A percentile compares a stretch with the other conserved stretches of the same genome.
These are phyloP conservation scores for Penicillium sp. DNA, from an alignment of 2,329 filamentous ascomycete species.

Conservation along the genomic window DNA sequence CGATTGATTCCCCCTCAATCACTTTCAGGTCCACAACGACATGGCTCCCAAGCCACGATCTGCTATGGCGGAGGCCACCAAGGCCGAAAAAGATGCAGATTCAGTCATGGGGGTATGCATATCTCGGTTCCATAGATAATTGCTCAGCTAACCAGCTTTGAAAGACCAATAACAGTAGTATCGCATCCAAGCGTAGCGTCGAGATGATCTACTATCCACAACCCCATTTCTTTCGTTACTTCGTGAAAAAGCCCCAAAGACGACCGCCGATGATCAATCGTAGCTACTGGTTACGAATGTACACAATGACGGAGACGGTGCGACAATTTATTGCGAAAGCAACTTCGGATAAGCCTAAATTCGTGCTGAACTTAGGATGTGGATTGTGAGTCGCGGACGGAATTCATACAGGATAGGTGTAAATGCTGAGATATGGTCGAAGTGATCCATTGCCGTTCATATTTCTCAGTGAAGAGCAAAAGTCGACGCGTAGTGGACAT, in stretches of 20 bases:
- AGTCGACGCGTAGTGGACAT: slow-evolving; percentile 50
- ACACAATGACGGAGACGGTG: slow-evolving; percentile 74
- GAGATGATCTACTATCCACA: slow-evolving; percentile 82
- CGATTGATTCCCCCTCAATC: slow-evolving; percentile 7
- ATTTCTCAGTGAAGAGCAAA: slow-evolving; percentile 66
- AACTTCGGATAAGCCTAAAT: slow-evolving; percentile 59
- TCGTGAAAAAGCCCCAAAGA: slow-evolving; percentile 79
- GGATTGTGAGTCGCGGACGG: slow-evolving; percentile 69
- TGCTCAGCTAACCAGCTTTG: not conserved
- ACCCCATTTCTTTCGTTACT: slow-evolving; percentile 82
- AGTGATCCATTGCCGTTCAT: slow-evolving; percentile 89
- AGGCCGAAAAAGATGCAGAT: slow-evolving; percentile 48
- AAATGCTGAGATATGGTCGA: slow-evolving; percentile 29
- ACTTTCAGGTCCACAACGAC: not conserved
- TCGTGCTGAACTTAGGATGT: slow-evolving; percentile 82
- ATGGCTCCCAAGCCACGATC: slow-evolving; percentile 19
- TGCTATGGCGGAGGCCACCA: slow-evolving; percentile 21
- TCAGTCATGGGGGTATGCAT: slow-evolving; percentile 54
- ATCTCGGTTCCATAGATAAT: no score
- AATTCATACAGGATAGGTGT: slow-evolving; percentile 4
- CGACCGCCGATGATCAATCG: slow-evolving; percentile 87
- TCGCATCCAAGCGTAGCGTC: slow-evolving; percentile 90
- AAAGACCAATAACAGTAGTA: slow-evolving; percentile 86
- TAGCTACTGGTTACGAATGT: slow-evolving; percentile 83
- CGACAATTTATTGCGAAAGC: slow-evolving; percentile 65